These are phyloP conservation scores for Backusella westeae DNA, from an alignment of 192 early-diverging fungal genomes.

Conservation along the genomic window DNA sequence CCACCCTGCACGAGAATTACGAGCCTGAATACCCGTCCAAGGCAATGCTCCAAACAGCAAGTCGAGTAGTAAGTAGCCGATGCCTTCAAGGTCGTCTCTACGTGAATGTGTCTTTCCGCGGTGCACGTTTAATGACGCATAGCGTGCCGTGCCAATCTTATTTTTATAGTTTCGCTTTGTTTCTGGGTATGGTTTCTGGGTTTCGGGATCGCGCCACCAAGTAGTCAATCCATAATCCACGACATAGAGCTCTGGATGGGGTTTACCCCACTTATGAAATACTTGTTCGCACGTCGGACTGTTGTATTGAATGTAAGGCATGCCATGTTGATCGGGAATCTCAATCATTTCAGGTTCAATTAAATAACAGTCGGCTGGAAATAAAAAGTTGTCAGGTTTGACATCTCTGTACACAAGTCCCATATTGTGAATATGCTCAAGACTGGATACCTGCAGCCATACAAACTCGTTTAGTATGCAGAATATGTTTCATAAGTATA, in stretches of 20 bases:
- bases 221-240: conserved; percentile 56
- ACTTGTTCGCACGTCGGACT: conserved; percentile 20
- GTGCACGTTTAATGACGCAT: conserved; percentile 84
- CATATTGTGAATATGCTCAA: conserved; percentile 37
- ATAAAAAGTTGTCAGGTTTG: conserved; percentile 80
- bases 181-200: conserved; percentile 43
- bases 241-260: conserved; percentile 44
- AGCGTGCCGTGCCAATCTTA: conserved; percentile 79
- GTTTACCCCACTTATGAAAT: conserved; percentile 20
- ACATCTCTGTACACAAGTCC: conserved; percentile 69
- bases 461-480: neutral
- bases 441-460: conserved; percentile 21
- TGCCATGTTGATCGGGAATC: conserved; percentile 9
- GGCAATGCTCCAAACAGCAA: conserved; percentile 72
- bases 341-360: conserved; percentile 21
- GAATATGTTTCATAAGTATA: neutral
- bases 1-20: conserved; percentile 81
- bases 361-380: conserved; percentile 28
- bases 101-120: conserved; percentile 78
- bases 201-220: conserved; percentile 41
- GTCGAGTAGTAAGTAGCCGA: conserved; percentile 83
- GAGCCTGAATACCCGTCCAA: conserved; percentile 85
- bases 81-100: conserved; percentile 81
- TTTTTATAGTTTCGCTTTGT: conserved; percentile 35
- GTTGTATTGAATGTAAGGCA: conserved; percentile 2